A percentile compares a stretch with the other conserved stretches of the same genome.
These are phyloP conservation scores for Plectosphaerella cucumerina DNA, from an alignment of 2,329 filamentous ascomycete species.

Conservation along the genomic window DNA sequence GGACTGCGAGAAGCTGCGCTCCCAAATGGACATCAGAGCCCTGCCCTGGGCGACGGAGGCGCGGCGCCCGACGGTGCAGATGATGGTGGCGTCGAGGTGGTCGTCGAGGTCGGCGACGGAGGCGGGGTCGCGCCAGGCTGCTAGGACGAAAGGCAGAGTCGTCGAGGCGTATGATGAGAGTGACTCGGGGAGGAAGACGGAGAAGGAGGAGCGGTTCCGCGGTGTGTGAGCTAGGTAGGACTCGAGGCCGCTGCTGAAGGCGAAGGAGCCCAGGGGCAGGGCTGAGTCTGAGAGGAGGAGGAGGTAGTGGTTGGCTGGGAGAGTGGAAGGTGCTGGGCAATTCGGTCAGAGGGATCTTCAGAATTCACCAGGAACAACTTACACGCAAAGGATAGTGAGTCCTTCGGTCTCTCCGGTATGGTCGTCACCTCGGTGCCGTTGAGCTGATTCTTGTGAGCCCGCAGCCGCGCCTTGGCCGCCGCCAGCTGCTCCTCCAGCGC, in stretches of 20 bases:
- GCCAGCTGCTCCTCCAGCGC: constrained; percentile 52
- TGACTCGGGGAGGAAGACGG: constrained; percentile 65
- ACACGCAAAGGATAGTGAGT: constrained; percentile 9
- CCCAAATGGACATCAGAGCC: constrained; percentile 72
- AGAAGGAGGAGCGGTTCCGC: constrained; percentile 44
- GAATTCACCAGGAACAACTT: constrained; percentile 6
- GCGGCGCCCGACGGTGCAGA: constrained; percentile 74
- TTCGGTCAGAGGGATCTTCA: constrained; percentile 6
- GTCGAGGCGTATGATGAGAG: constrained; percentile 68
- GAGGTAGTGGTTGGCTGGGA: constrained; percentile 56
- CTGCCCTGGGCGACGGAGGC: constrained; percentile 73
- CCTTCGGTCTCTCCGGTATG: neutral
- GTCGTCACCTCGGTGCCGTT: neutral
- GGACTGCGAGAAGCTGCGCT: constrained; percentile 56
- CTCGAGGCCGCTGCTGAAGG: constrained; percentile 78
- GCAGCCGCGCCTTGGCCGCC: constrained; percentile 39
- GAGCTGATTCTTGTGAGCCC: constrained; percentile 15
- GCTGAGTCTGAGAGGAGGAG: constrained; percentile 78
- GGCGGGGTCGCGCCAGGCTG: constrained; percentile 54
- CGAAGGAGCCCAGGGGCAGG: constrained; percentile 80
- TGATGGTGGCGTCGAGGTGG: constrained; percentile 68
- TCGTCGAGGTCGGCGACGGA: constrained; percentile 62
- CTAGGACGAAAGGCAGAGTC: constrained; percentile 70
- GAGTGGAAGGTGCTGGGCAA: neutral
- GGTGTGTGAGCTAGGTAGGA: constrained; percentile 70